Conservation (phyloP, 1,139 yeast species). For the Pichiaceae sp. region DNA sequence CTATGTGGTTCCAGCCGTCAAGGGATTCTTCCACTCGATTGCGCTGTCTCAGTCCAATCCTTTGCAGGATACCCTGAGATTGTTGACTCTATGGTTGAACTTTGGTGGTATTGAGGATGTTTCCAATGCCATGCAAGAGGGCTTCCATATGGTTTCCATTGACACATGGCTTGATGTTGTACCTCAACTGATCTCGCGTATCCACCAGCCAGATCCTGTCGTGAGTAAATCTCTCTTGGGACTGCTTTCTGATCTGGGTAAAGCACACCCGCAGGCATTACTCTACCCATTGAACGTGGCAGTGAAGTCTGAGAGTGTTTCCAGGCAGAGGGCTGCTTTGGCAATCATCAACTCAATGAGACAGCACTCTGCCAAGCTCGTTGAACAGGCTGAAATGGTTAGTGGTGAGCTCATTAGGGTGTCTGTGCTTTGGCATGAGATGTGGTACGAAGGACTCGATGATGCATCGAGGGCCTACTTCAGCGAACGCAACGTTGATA, state of each 20-base stretch:
- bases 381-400: slow-evolving; percentile 91
- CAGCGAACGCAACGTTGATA: slow-evolving; percentile 91
- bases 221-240: slow-evolving; percentile 79
- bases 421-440: slow-evolving; percentile 95
- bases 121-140: slow-evolving; percentile 84
- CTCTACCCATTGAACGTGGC: slow-evolving; percentile 96
- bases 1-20: slow-evolving; percentile 90
- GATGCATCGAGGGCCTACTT: slow-evolving; percentile 92
- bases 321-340: slow-evolving; percentile 85
- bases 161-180: slow-evolving; percentile 95
- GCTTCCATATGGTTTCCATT: slow-evolving; percentile 79
- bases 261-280: slow-evolving; percentile 94
- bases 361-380: slow-evolving; percentile 73
- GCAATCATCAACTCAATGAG: slow-evolving; percentile 90
- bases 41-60: slow-evolving; percentile 82
- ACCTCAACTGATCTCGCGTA: slow-evolving; percentile 92
- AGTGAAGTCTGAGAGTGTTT: slow-evolving; percentile 84
- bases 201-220: slow-evolving; percentile 86
- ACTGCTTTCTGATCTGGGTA: slow-evolving; percentile 78
- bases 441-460: slow-evolving; percentile 96
- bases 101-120: slow-evolving; percentile 93
- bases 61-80: slow-evolving; percentile 83
- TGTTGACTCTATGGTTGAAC: slow-evolving; percentile 89
- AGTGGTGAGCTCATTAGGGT: slow-evolving; percentile 88
- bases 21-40: slow-evolving; percentile 92